Conservation (phyloP, 352 stramenopile species). For the Globisporangium yorkense region DNA sequence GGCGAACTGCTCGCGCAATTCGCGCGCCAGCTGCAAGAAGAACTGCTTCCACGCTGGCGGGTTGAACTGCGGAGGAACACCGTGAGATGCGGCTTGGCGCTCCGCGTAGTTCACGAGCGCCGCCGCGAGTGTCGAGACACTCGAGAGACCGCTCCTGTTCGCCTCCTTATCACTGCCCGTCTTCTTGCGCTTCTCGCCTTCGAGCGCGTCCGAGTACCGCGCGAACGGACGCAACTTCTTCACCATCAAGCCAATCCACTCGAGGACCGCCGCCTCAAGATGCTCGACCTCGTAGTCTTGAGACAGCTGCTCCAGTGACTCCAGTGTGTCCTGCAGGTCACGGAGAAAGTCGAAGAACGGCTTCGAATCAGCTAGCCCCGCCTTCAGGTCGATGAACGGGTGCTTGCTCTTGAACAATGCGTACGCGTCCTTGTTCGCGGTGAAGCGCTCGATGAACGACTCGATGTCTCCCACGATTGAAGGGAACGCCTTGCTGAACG, state of each 20-base stretch:
- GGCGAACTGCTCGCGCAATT: constrained; percentile 51
- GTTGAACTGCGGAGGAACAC: constrained; percentile 26
- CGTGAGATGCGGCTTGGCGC: constrained; percentile 37
- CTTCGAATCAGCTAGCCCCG: constrained; percentile 13
- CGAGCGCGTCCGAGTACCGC: constrained; percentile 64
- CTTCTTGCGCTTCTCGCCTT: constrained; percentile 67
- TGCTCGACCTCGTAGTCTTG: constrained; percentile 43
- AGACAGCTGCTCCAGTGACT: constrained; percentile 47
- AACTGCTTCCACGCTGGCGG: constrained; percentile 53
- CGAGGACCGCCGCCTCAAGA: constrained; percentile 27
- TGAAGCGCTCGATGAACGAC: constrained; percentile 40
- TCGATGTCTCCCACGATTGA: constrained; percentile 46
- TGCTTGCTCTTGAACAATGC: constrained; percentile 43
- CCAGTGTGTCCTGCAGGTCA: constrained; percentile 36
- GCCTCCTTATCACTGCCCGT: constrained; percentile 75
- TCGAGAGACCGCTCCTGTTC: constrained; percentile 68
- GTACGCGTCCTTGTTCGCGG: constrained; percentile 24
- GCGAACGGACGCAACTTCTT: constrained; percentile 78
- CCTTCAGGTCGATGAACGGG: constrained; percentile 35
- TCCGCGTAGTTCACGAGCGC: constrained; percentile 65
- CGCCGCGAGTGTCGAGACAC: constrained; percentile 64
- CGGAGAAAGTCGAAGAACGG: constrained; percentile 69
- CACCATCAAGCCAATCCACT: constrained; percentile 47
- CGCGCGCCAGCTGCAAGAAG: constrained; percentile 45
- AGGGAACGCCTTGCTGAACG: constrained; percentile 50